phyloP scores from a whole-genome alignment of 2,329 filamentous ascomycete genomes.

The Uncinocarpus reesii region DNA sequence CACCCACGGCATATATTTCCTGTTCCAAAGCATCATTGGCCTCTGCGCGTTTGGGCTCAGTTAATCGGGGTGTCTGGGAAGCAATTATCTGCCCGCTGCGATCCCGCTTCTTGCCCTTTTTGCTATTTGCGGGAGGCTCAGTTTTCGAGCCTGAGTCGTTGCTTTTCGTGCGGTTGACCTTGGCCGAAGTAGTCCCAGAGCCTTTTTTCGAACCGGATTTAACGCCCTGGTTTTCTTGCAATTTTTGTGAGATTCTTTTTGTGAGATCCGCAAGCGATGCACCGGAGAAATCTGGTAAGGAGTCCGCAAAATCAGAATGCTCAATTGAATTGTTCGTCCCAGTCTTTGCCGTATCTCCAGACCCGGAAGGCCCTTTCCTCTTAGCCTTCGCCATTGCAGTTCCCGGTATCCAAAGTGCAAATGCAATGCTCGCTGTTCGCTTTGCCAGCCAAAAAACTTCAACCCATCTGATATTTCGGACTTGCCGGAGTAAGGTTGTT shows the following conservation, averaged over 20 bases:
- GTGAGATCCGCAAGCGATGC: slow-evolving; percentile 34
- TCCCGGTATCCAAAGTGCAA: neutral
- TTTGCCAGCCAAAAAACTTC: neutral
- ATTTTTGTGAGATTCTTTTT: slow-evolving; percentile 34
- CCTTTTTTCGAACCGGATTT: slow-evolving; percentile 18
- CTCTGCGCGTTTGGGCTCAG: slow-evolving; percentile 16
- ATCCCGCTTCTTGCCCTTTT: slow-evolving; percentile 36
- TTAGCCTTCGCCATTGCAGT: slow-evolving; percentile 32
- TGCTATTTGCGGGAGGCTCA: slow-evolving; percentile 20
- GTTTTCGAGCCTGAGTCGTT: slow-evolving; percentile 20
- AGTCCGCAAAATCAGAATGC: slow-evolving; percentile 19
- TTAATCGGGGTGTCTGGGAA: slow-evolving; percentile 21
- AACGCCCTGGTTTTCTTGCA: slow-evolving; percentile 26
- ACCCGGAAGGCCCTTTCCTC: slow-evolving; percentile 26
- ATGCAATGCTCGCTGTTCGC: neutral
- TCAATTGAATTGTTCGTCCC: slow-evolving; percentile 17
- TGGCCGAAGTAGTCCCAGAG: neutral
- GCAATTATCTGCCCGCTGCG: slow-evolving; percentile 38
- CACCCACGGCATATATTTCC: slow-evolving; percentile 40
- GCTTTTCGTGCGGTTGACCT: slow-evolving; percentile 15
- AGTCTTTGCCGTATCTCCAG: slow-evolving; percentile 17
- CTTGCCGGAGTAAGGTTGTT: slow-evolving; percentile 1
- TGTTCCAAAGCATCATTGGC: slow-evolving; percentile 30
- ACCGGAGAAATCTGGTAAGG: slow-evolving; percentile 29
- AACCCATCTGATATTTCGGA: neutral